These are phyloP conservation scores for Crassisporium funariophilum DNA, from an alignment of 768 basidiomycete genomes.

Conservation along the genomic window DNA sequence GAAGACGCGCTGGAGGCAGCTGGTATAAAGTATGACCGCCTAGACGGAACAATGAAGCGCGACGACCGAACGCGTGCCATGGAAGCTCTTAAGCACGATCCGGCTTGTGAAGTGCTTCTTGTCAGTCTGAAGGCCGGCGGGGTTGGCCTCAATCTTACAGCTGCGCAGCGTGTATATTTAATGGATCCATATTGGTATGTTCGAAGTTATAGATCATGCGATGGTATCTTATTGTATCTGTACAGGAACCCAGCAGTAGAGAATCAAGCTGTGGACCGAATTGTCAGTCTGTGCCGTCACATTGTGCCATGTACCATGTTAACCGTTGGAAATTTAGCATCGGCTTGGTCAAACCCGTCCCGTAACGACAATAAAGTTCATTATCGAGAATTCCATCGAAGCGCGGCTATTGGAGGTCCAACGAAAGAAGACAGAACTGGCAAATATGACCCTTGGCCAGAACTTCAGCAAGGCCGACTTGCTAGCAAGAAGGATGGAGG, in stretches of 20 bases:
- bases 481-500: constrained; percentile 84
- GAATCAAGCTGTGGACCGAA: constrained; percentile 97
- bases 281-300: constrained; percentile 56
- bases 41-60: constrained; percentile 98
- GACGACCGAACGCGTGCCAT: constrained; percentile 91
- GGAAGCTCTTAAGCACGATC: constrained; percentile 90
- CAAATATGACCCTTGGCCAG: constrained; percentile 91
- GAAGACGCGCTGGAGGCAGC: constrained; percentile 86
- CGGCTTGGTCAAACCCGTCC: constrained; percentile 93
- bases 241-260: constrained; percentile 94
- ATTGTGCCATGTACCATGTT: not conserved
- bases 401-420: constrained; percentile 91
- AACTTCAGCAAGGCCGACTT: constrained; percentile 88
- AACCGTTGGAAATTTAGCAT: constrained; percentile 54
- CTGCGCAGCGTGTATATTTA: constrained; percentile 90
- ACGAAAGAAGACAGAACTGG: constrained; percentile 90
- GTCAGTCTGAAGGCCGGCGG: constrained; percentile 97
- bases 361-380: constrained; percentile 89
- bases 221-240: constrained; percentile 7
- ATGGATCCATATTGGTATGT: constrained; percentile 94
- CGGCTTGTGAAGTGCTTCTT: constrained; percentile 87
- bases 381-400: constrained; percentile 95
- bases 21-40: constrained; percentile 84
- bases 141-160: constrained; percentile 94
- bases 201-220: not conserved